Evolutionary conservation across 495 filamentous ascomycete genomes (phyloP), one percentile per base, ranked within the genome.

Genomic region (Penicillium pancosmium): DNA sequence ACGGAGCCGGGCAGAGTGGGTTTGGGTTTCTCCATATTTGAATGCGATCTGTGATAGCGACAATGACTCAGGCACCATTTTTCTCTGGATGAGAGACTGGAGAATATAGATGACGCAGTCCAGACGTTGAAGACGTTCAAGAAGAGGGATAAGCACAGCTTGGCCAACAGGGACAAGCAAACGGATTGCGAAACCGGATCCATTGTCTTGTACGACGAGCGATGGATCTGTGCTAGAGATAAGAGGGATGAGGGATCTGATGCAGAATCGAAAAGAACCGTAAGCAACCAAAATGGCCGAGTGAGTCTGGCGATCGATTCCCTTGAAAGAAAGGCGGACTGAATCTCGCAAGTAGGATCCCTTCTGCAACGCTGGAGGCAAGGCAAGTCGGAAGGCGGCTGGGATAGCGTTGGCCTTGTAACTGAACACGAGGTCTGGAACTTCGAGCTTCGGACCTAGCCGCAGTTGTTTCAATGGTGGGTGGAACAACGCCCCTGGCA

Each of bases 91-190:
- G 33, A 80, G 70, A 25, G 65, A 67, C 40, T 79, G 69, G 25
- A 78, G 52, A 15, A 78, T 73, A 10, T 73, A 78, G 23, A 80
- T 53, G 34, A 75, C 65, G 51, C 74, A 75, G 27, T 80, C 75
- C 23, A 80, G 68, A 53, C 73, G 63, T 56, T 78, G 78, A 18
- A 80, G 53, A 15, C 63, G 68, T 61, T 78, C 75, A 50, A 78
- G 64, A 6, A 80, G 68, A 21, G 59, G 36, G 23, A 70, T 13
- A 34, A 78, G 65, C n/a, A 76, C 57, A 13, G 74, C 62, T 16
- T 70, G 68, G 1, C 78, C 76, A 56, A 70, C 67, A 27, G 74
- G 65, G 8, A 71, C 72, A 54, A 73, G 63, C 18, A 80, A 57
- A 41, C 78, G 76, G 43, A 80, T 70, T 18, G 75, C 73, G 60